These are phyloP conservation scores for Scytalidium sp. DNA, from an alignment of 2,329 filamentous ascomycete species.

Conservation along the genomic window DNA sequence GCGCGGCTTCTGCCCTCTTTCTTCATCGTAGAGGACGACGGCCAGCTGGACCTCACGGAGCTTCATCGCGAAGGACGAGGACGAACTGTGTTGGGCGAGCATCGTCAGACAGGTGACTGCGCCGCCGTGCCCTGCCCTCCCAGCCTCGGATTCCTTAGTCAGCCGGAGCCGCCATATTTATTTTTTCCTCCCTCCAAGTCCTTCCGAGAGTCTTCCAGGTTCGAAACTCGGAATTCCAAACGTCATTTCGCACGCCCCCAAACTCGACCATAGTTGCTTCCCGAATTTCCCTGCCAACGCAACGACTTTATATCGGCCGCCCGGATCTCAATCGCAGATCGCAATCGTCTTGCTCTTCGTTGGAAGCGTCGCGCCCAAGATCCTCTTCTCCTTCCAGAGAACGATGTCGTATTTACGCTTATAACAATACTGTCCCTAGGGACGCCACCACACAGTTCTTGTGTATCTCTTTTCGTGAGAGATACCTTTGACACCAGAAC, in stretches of 20 bases:
- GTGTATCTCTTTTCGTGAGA: not conserved
- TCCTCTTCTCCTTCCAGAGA: slow-evolving; percentile 9
- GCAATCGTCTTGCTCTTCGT: slow-evolving; percentile 1
- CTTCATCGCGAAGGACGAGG: not conserved
- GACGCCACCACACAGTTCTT: slow-evolving; percentile 32
- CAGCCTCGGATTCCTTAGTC: not conserved
- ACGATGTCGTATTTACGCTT: slow-evolving; percentile 27
- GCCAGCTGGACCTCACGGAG: not conserved
- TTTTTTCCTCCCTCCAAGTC: slow-evolving; percentile 1
- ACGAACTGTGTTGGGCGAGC: slow-evolving; percentile 2
- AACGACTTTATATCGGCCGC: slow-evolving; percentile 1
- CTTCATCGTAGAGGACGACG: too few species aligned
- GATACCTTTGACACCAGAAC: slow-evolving; percentile 7
- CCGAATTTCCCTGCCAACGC: slow-evolving; percentile 5
- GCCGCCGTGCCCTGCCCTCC: slow-evolving; percentile 1
- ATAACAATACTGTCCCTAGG: slow-evolving; percentile 43
- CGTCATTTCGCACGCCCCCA: not conserved
- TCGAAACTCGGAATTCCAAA: too few species aligned
- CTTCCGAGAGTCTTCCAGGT: not conserved
- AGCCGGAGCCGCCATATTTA: not conserved
- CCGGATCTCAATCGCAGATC: not conserved
- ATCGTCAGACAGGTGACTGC: not conserved
- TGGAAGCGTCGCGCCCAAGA: slow-evolving; percentile 14
- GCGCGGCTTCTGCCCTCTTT: too few species aligned
- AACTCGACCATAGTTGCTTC: not conserved